phyloP scores from a whole-genome alignment of 257 asterid species.

The Solanum chiquidenum region DNA sequence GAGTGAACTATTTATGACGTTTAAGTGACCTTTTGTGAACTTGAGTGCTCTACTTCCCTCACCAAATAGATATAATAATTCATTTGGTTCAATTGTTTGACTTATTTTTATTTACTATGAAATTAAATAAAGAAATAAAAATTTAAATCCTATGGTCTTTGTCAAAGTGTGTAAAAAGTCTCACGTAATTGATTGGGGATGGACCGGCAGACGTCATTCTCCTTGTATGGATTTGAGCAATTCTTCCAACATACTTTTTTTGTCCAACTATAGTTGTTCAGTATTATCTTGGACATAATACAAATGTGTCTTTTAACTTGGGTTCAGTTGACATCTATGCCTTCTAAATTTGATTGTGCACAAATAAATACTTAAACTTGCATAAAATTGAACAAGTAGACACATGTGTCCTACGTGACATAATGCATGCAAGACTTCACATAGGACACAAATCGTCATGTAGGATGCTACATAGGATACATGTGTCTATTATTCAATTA shows the following conservation, averaged over 20 bases:
- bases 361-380: not conserved
- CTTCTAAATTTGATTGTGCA: not conserved
- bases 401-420: not conserved
- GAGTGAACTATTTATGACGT: not conserved
- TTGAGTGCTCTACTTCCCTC: not conserved
- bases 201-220: too few relatives aligned
- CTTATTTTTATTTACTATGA: too few relatives aligned
- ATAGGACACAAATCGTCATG: too few relatives aligned
- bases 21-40: not conserved
- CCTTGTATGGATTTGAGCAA: too few relatives aligned
- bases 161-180: too few relatives aligned
- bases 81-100: too few relatives aligned
- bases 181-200: too few relatives aligned
- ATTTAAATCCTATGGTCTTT: too few relatives aligned
- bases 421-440: too few relatives aligned
- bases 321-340: not conserved
- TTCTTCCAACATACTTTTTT: rapidly evolving
- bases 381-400: not conserved
- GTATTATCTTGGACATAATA: not conserved
- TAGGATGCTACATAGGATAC: not conserved
- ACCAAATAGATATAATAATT: not conserved
- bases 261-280: not conserved
- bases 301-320: not conserved
- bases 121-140: too few relatives aligned
- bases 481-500: not conserved